Evolutionary conservation across 1,139 yeast species (phyloP), one percentile per base, ranked within the genome.

Genomic region (Geotrichum candidum): DNA sequence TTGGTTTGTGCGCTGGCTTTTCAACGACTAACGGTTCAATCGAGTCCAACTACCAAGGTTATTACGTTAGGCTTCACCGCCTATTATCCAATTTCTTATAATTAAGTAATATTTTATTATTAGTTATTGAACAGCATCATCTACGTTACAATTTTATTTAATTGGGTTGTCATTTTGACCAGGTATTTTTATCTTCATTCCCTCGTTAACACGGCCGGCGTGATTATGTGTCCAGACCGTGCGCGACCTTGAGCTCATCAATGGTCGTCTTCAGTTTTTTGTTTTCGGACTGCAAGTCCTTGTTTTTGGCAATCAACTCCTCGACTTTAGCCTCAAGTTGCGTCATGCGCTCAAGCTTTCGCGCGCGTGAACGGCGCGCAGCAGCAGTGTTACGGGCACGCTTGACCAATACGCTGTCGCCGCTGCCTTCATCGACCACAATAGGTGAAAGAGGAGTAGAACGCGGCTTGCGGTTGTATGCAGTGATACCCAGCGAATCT

Each of bases 371-470:
- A 73, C 97, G 84, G 76, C 98, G 86, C 23, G 97, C 98, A 65
- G 98, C 97, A 74, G 91, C 97, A 35, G 98, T 92, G 81, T 92
- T 92, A 75, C 92, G 85, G 53, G 97, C 97, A 71, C 98, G 85
- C 76, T 92, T 90, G 71, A 87, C 73, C 60, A 90, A 83, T 63
- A 82, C 83, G 27, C 87, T 84, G 75, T 91, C 97, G 61, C 76
- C 78, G 48, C 81, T 78, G 50, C 80, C 79, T 25, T 69, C 75
- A 46, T 83, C 82, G 61, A 85, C 76, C 62, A 80, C 79, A 62
- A 88, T 81, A 15, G 96, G 96, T 65, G 83, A 80, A 73, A 91
- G 81, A 38, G 78, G 78, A 57, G 69, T 54, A 23, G 76, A 67
- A 22, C 78, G 72, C 9, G 78, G 78, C 71, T 75, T 75, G 63